phyloP scores from a whole-genome alignment of 805 yeast genomes.

The Grigorovia yakushimaensis region DNA sequence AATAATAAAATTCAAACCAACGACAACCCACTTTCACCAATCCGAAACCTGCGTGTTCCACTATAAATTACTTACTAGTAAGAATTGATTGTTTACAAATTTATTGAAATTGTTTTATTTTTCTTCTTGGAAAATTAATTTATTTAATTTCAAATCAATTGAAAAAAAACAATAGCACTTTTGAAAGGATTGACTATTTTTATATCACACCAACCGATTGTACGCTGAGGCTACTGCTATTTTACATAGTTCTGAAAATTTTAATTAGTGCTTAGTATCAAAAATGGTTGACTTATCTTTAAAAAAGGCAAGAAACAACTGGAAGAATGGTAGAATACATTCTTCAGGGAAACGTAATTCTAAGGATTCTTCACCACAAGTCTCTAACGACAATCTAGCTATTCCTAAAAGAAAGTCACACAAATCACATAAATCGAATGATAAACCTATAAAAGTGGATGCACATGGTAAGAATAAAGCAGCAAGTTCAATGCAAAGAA shows the following conservation, averaged over 20 bases:
- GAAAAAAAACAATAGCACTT: too few species aligned
- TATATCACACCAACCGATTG: too few species aligned
- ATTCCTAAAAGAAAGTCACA: not conserved
- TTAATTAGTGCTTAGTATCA: not conserved
- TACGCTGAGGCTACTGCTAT: too few species aligned
- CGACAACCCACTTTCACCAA: not conserved
- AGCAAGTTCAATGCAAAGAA: slow-evolving; percentile 35
- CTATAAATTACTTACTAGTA: too few species aligned
- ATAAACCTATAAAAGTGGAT: slow-evolving; percentile 27
- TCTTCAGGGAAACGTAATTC: not conserved
- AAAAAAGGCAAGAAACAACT: slow-evolving; percentile 25
- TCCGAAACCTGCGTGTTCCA: not conserved
- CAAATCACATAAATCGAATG: not conserved
- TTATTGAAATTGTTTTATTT: too few species aligned
- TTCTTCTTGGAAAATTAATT: too few species aligned
- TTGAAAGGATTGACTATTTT: too few species aligned
- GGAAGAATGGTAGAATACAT: slow-evolving; percentile 14
- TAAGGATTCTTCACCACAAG: not conserved
- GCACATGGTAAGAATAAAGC: slow-evolving; percentile 31
- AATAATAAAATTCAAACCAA: not conserved
- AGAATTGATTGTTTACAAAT: too few species aligned
- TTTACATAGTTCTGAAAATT: too few species aligned
- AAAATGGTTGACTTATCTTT: slow-evolving; percentile 29
- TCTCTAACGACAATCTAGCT: not conserved
- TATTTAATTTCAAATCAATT: too few species aligned